Evolutionary conservation across 768 basidiomycete genomes (phyloP).

Genomic region (Calocera viscosa): DNA sequence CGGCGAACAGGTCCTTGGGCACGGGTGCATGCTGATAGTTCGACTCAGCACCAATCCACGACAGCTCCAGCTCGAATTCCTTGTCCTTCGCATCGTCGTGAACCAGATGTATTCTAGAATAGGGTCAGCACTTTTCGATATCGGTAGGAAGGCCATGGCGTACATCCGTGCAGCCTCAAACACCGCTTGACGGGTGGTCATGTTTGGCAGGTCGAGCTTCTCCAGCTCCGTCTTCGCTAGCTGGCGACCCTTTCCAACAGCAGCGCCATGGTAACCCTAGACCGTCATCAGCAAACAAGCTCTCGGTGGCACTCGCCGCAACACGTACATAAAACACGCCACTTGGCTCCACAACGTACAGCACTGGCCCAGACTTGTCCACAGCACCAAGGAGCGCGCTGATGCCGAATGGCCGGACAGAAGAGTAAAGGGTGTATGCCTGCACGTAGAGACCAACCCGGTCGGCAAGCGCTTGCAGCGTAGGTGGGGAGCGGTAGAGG

Average conservation of each 20-base stretch:
- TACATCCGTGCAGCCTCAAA: conserved; percentile 92
- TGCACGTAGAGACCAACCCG: conserved; percentile 84
- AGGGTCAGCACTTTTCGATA: neutral
- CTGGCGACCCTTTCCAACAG: conserved; percentile 97
- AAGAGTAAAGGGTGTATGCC: conserved; percentile 93
- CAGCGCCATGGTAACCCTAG: conserved; percentile 89
- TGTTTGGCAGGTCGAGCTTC: conserved; percentile 75
- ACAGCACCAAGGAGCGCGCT: conserved; percentile 82
- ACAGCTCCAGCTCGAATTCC: conserved; percentile 94
- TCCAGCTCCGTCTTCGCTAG: conserved; percentile 97
- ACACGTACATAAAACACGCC: conserved; percentile 72
- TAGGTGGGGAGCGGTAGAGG: conserved; percentile 55
- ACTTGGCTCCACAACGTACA: conserved; percentile 90
- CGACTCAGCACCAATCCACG: conserved; percentile 86
- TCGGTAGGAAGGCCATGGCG: conserved; percentile 24
- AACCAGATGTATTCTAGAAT: conserved; percentile 77
- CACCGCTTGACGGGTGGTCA: conserved; percentile 75
- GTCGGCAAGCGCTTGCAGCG: conserved; percentile 58
- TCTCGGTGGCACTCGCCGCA: neutral
- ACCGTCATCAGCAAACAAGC: neutral
- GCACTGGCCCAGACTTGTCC: conserved; percentile 73
- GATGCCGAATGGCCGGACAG: conserved; percentile 92
- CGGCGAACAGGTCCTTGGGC: conserved; percentile 68
- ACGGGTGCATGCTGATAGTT: conserved; percentile 68
- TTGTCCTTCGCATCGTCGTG: conserved; percentile 98